phyloP scores from a whole-genome alignment of 2,329 filamentous ascomycete species.

The Cadophora malorum region DNA sequence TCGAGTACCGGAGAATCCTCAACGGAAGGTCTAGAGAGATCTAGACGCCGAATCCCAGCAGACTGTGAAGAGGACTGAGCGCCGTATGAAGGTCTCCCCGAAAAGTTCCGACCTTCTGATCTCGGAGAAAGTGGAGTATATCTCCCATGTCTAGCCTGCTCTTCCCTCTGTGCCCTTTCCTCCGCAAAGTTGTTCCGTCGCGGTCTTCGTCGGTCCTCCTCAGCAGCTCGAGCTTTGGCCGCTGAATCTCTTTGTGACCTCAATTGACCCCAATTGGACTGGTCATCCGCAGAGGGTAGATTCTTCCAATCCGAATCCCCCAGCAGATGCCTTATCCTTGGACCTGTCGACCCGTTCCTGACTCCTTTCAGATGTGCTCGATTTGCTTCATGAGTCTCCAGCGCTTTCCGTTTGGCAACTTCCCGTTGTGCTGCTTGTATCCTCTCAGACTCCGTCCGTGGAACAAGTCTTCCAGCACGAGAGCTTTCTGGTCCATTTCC shows the following conservation, averaged over 20 bases:
- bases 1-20: background rate
- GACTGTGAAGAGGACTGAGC: background rate
- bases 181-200: constrained; percentile 28
- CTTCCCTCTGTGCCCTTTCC: constrained; percentile 39
- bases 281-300: background rate
- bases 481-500: constrained; percentile 40
- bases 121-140: constrained; percentile 38
- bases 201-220: constrained; percentile 8
- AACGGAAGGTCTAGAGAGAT: background rate
- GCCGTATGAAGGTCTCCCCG: background rate
- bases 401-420: constrained; percentile 22
- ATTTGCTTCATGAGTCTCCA: constrained; percentile 15
- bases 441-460: constrained; percentile 23
- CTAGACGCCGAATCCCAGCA: background rate
- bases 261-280: constrained; percentile 33
- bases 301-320: constrained; percentile 12
- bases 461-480: constrained; percentile 37
- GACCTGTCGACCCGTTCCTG: background rate
- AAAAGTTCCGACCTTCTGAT: background rate
- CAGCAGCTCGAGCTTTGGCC: background rate
- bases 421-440: constrained; percentile 20
- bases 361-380: background rate
- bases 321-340: constrained; percentile 24
- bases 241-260: constrained; percentile 23
- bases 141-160: constrained; percentile 33